phyloP scores from a whole-genome alignment of 2,329 filamentous ascomycete genomes.

The Rosellinia necatrix region DNA sequence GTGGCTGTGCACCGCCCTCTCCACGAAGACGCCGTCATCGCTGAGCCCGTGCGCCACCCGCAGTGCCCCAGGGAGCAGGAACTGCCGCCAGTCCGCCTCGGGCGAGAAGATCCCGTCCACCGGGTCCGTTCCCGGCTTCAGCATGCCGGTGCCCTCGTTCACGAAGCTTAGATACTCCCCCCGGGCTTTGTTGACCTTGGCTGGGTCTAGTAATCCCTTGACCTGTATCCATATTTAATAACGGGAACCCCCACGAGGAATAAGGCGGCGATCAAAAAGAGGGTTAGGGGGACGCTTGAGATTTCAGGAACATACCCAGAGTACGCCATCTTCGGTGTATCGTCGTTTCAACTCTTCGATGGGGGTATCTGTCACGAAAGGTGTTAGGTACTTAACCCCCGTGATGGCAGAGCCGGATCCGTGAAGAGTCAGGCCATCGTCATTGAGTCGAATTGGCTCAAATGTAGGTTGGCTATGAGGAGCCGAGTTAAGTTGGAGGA shows the following conservation, averaged over 20 bases:
- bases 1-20: neutral
- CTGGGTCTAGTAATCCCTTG: neutral
- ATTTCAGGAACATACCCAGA: neutral
- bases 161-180: neutral
- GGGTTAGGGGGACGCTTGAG: too few relatives aligned
- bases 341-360: neutral
- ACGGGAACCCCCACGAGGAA: too few relatives aligned
- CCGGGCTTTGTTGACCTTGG: neutral
- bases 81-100: neutral
- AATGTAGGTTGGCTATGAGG: neutral
- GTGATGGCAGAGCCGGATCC: neutral
- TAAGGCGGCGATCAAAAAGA: too few relatives aligned
- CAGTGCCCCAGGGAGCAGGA: neutral
- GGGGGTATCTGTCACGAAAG: neutral
- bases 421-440: neutral
- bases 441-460: neutral
- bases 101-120: neutral
- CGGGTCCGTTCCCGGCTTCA: neutral
- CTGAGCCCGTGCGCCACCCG: neutral
- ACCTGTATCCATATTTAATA: too few relatives aligned
- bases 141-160: neutral
- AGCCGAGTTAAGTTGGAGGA: neutral
- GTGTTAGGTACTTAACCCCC: neutral
- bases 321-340: neutral
- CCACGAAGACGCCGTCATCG: neutral